A percentile compares a stretch with the other conserved stretches of the same genome.
Conservation (phyloP, 1,139 yeast genomes). For the Zygosaccharomyces pseudobailii region DNA sequence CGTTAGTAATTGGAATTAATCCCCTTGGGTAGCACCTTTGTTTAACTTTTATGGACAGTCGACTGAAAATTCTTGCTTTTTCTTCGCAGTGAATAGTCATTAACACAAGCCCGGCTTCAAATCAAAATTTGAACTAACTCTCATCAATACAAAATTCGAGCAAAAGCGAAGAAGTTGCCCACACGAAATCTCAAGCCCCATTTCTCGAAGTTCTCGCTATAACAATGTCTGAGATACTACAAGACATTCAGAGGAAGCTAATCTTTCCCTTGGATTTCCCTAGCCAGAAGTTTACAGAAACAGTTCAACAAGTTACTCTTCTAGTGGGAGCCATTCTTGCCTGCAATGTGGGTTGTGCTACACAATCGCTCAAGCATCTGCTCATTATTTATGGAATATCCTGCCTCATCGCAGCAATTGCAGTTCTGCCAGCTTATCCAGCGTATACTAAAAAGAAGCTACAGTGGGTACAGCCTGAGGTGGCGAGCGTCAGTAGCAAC, state of each 20-base stretch:
- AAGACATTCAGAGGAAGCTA: conserved; percentile 23
- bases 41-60: too few species aligned
- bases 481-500: conserved; percentile 1
- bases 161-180: too few species aligned
- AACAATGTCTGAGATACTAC: conserved; percentile 20
- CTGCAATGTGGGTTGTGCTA: conserved; percentile 22
- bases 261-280: conserved; percentile 32
- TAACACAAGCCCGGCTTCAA: background rate
- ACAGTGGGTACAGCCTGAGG: conserved; percentile 25
- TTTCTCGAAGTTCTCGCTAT: background rate
- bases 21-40: too few species aligned
- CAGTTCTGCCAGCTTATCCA: conserved; percentile 29
- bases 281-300: conserved; percentile 21
- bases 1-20: too few species aligned
- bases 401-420: conserved; percentile 15
- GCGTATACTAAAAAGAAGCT: conserved; percentile 24
- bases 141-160: too few species aligned
- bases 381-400: conserved; percentile 17
- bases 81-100: background rate
- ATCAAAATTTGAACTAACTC: background rate
- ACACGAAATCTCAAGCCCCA: background rate
- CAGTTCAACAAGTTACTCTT: conserved; percentile 15
- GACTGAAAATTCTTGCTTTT: too few species aligned
- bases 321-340: conserved; percentile 21
- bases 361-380: conserved; percentile 23